Base-by-base conservation (phyloP, 2,329 filamentous ascomycete species). In the Diaporthe amygdali region DNA sequence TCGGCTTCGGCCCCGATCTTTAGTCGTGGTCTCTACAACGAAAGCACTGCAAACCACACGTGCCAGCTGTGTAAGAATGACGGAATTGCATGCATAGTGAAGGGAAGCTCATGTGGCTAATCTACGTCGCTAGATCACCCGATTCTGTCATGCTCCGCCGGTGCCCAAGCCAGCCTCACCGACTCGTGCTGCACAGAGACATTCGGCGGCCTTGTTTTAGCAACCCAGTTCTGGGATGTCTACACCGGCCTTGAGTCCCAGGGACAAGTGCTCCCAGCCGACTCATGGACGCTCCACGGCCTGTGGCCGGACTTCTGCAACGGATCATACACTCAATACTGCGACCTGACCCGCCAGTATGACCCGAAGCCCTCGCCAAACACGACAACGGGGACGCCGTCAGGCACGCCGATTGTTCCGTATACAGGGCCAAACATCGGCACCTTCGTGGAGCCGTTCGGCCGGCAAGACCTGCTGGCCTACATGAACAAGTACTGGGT, bases 401-500 rank as follows among this genome's bases (percentile, higher is more conserved):
- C 83, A 67, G 89, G 88, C 34, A 84, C 79, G 1, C 82, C 84
- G 2, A 89, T 93, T 0, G 85, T 86, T 0, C 80, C 89, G 0
- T 92, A 90, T 80, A 89, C 78, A 1, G 90, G 90, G 2, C 82
- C 86, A 12, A 82, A 84, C 67, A 88, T 93, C 74, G 85, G 84
- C 72, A 87, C 85, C 14, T 92, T 90, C 81, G 82, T 92, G 69
- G 82, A 84, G 75, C 82, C 85, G 0, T 88, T 91, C 74, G 88
- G 87, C 70, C 87, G 86, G 74, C 84, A 83, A 73, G 90, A 92
- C 76, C 82, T 92, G 2, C 84, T 92, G 2, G 85, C 83, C 2
- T 93, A 86, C 82, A 93, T 93, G 91, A 88, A 90, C 77, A 90
- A 86, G 76, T 87, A 85, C 85, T 93, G 91, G 91, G 84, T 91